Evolutionary conservation across 768 basidiomycete species (phyloP).

Genomic region (Rhizopogon vulgaris): DNA sequence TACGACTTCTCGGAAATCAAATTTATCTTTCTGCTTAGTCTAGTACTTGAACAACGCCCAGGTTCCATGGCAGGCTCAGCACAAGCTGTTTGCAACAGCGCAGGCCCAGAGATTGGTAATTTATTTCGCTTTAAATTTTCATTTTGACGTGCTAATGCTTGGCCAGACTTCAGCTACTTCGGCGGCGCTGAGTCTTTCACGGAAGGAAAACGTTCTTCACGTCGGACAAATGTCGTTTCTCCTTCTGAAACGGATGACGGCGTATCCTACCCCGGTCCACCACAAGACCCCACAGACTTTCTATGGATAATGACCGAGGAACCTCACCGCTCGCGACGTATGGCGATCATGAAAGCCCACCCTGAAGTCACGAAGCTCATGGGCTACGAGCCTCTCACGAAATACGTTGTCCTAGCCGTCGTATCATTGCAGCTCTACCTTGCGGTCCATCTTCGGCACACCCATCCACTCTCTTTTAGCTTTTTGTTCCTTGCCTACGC

Average conservation of each 20-base stretch:
- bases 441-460: slow-evolving; percentile 62
- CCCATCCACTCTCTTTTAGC: slow-evolving; percentile 57
- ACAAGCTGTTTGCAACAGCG: slow-evolving; percentile 7
- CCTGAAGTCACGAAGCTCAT: slow-evolving; percentile 95
- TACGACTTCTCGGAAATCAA: too few relatives aligned
- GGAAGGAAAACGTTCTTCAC: slow-evolving; percentile 47
- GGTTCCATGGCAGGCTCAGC: slow-evolving; percentile 7
- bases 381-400: slow-evolving; percentile 91
- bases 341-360: slow-evolving; percentile 89
- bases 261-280: slow-evolving; percentile 41
- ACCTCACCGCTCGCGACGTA: slow-evolving; percentile 84
- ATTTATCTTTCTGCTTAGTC: too few relatives aligned
- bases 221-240: slow-evolving; percentile 43
- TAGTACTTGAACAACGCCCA: too few relatives aligned
- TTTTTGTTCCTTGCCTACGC: slow-evolving; percentile 79
- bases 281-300: slow-evolving; percentile 80
- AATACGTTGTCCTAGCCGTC: slow-evolving; percentile 82
- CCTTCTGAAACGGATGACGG: slow-evolving; percentile 35
- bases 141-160: not conserved
- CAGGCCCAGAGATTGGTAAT: slow-evolving; percentile 15
- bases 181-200: slow-evolving; percentile 77
- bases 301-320: slow-evolving; percentile 98
- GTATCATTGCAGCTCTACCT: slow-evolving; percentile 66
- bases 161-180: slow-evolving; percentile 67
- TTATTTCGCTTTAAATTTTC: not conserved